Conservation (phyloP, 257 asterid species). For the Ajuga chamaepitys region DNA sequence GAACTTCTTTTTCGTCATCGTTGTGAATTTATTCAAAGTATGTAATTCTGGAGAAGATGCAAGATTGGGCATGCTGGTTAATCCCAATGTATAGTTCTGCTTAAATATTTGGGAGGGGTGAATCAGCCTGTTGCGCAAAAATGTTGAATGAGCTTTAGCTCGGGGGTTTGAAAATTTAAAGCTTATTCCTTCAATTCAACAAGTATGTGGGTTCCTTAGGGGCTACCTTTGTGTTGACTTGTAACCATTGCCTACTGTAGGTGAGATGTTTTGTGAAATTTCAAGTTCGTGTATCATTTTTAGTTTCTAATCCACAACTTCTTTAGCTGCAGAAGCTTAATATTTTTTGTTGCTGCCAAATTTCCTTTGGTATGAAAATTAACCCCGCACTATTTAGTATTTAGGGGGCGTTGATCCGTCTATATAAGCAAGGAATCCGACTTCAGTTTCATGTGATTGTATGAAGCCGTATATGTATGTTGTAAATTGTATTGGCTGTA, state of each 20-base stretch:
- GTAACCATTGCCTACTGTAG: not conserved
- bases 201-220: not conserved
- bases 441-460: not conserved
- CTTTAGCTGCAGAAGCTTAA: not conserved
- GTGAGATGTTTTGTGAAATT: not conserved
- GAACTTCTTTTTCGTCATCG: not conserved
- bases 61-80: not conserved
- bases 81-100: not conserved
- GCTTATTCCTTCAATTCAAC: not conserved
- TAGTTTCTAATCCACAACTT: not conserved
- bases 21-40: not conserved
- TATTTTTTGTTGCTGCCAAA: not conserved
- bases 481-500: not conserved
- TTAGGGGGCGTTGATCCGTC: not conserved
- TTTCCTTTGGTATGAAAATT: not conserved
- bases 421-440: not conserved
- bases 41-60: not conserved
- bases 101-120: not conserved
- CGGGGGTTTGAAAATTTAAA: not conserved
- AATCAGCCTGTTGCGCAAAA: not conserved
- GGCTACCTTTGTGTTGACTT: not conserved
- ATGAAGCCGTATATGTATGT: not conserved
- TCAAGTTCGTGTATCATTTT: not conserved
- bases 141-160: not conserved
- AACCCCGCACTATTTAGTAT: not conserved